Base-by-base conservation (phyloP, 768 basidiomycete species). In the Leccinum subgranulosum region DNA sequence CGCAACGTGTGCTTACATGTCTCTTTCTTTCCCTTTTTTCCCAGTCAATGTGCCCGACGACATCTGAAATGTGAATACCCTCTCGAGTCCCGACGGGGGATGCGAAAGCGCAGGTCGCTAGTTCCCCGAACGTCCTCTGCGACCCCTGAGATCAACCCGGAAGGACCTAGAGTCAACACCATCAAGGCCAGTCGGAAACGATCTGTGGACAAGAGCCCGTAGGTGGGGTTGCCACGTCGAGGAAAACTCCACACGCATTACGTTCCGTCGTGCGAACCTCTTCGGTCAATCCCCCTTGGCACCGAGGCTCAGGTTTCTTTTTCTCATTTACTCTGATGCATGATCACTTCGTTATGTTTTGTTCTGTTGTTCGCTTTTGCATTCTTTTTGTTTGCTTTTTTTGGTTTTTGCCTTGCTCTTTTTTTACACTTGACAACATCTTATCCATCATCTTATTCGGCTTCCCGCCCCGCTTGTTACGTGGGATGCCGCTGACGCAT, bases 51-150 rank as follows among this genome's bases (percentile, higher is more conserved):
- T 66, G 82, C 82, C 51, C 79, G 86, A 43, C 83, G 88, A 25
- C 81, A 82, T 29, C 80, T 89, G 49, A 81, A 77, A 56, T 90
- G 88, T 68, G 85, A 85, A 64, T 90, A 87, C 62, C 88, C 88
- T 1, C 71, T 76, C 6, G 86, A 86, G 69, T 88, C 86, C 63
- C 78, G 86, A 34, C 79, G 88, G 17, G 88, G 88, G 10, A 83
- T 86, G 79, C 78, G 85, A 51, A 75, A 74, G 65, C 71, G 75
- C 70, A 47, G 64, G 68, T 70, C 74, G 74, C 65, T 74, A 39
- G 36, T 74, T 33, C 73, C 71, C 17, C 69, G 73, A 21, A 64
- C 61, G 19, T 61, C 65, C 4, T 73, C 70, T 15, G 25, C 66
- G 2, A 43, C 61, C 6, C 68, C 72, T 39, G 71, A 71, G n/a